These are phyloP conservation scores for Gracilaria gracilis DNA, from an alignment of 23 red algal species.

Conservation along the genomic window DNA sequence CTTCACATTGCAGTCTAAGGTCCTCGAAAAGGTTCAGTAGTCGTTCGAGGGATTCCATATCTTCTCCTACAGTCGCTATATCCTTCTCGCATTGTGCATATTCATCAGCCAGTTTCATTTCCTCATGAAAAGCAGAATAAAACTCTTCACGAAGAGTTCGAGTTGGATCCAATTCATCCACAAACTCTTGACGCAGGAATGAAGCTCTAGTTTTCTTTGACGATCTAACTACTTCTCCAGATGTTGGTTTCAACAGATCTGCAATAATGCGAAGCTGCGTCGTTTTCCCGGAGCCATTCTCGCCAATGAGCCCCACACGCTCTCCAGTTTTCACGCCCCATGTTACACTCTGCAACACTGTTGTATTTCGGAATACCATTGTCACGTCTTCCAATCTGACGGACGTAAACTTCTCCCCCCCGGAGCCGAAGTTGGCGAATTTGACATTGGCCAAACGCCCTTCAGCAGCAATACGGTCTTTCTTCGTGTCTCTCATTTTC, in stretches of 20 bases:
- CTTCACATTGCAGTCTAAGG: slow-evolving; percentile 74
- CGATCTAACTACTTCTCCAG: slow-evolving; percentile 85
- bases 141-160: slow-evolving; percentile 94
- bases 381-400: slow-evolving; percentile 82
- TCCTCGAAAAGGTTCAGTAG: slow-evolving; percentile 89
- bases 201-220: slow-evolving; percentile 64
- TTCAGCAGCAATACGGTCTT: slow-evolving; percentile 49
- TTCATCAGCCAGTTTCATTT: slow-evolving; percentile 42
- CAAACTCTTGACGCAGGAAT: slow-evolving; percentile 97
- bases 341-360: slow-evolving; percentile 70
- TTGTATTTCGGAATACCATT: slow-evolving; percentile 77
- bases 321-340: slow-evolving; percentile 96
- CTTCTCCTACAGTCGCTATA: slow-evolving; percentile 69
- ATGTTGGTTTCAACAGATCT: slow-evolving; percentile 75
- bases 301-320: slow-evolving; percentile 88
- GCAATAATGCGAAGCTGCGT: slow-evolving; percentile 93
- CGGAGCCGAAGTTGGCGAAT: slow-evolving; percentile 46
- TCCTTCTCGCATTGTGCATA: slow-evolving; percentile 82
- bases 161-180: slow-evolving; percentile 89
- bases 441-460: slow-evolving; percentile 51
- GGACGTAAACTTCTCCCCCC: slow-evolving; percentile 80
- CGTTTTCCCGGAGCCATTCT: slow-evolving; percentile 96
- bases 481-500: slow-evolving; percentile 21
- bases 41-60: slow-evolving; percentile 81
- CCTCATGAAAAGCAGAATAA: slow-evolving; percentile 75